phyloP scores from a whole-genome alignment of 208 protist genomes.

The Trypanosoma melophagium region DNA sequence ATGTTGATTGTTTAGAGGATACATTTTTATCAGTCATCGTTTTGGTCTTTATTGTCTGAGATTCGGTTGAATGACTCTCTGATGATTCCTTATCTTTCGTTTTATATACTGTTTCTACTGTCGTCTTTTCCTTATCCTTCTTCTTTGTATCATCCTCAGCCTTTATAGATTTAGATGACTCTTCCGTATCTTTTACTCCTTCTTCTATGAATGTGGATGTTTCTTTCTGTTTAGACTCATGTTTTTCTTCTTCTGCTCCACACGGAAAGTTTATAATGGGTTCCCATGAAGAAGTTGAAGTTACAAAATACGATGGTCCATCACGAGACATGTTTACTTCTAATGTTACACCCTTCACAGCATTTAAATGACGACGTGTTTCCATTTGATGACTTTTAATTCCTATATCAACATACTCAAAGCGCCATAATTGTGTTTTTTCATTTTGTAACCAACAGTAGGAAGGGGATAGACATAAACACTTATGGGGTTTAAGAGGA shows the following conservation, averaged over 20 bases:
- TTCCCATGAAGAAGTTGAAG: constrained; percentile 21
- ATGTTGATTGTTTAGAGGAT: constrained; percentile 14
- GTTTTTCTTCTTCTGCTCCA: constrained; percentile 13
- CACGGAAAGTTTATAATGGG: constrained; percentile 32
- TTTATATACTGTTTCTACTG: neutral
- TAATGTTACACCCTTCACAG: constrained; percentile 32
- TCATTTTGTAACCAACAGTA: constrained; percentile 73
- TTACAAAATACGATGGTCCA: constrained; percentile 24
- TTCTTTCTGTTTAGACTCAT: neutral
- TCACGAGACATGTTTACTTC: constrained; percentile 36
- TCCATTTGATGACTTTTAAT: constrained; percentile 29
- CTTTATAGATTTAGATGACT: neutral
- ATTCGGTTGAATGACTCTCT: neutral
- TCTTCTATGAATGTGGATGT: neutral
- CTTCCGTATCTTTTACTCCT: neutral
- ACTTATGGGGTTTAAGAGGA: constrained; percentile 43
- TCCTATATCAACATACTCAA: constrained; percentile 83
- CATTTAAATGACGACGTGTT: constrained; percentile 53
- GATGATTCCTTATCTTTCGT: neutral
- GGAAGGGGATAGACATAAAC: constrained; percentile 67
- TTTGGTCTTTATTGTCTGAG: neutral
- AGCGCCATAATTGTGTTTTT: constrained; percentile 60
- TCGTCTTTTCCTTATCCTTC: neutral
- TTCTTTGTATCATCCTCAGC: neutral
- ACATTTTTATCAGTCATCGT: neutral